A percentile compares a stretch with the other conserved stretches of the same genome.
Evolutionary conservation across 306 rosid species (phyloP).

Genomic region (Acacia melanoxylon): DNA sequence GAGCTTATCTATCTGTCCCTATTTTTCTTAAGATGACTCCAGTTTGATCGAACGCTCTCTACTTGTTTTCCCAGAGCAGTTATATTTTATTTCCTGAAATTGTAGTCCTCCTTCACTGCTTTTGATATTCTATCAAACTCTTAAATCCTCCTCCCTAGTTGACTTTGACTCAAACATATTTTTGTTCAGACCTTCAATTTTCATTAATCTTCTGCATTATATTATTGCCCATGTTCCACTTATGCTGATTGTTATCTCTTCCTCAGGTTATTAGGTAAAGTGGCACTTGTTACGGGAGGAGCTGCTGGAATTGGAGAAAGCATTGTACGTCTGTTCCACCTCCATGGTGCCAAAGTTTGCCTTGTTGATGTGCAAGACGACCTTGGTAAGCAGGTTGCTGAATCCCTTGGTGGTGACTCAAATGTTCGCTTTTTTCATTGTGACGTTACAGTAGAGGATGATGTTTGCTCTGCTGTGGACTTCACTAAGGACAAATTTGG

Average conservation of each 20-base stretch:
- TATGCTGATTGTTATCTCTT: neutral
- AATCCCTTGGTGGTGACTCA: conserved; percentile 48
- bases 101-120: too few species aligned
- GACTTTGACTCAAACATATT: too few species aligned
- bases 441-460: conserved; percentile 69
- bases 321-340: conserved; percentile 65
- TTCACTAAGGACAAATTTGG: conserved; percentile 56
- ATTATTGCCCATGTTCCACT: too few species aligned
- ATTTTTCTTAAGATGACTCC: too few species aligned
- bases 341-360: conserved; percentile 84
- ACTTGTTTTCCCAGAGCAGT: too few species aligned
- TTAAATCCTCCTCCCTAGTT: too few species aligned
- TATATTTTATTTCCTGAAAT: too few species aligned
- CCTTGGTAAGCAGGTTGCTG: conserved; percentile 52
- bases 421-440: conserved; percentile 48
- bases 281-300: conserved; percentile 89
- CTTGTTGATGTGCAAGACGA: conserved; percentile 74
- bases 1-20: too few species aligned
- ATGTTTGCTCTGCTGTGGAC: conserved; percentile 58
- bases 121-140: too few species aligned
- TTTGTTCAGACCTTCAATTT: too few species aligned
- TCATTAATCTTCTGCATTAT: too few species aligned
- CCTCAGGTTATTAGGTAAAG: conserved; percentile 73
- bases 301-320: conserved; percentile 91
- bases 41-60: too few species aligned